Evolutionary conservation across 768 basidiomycete genomes (phyloP), one percentile per base, ranked within the genome.

Genomic region (Nidularia pulvinata): DNA sequence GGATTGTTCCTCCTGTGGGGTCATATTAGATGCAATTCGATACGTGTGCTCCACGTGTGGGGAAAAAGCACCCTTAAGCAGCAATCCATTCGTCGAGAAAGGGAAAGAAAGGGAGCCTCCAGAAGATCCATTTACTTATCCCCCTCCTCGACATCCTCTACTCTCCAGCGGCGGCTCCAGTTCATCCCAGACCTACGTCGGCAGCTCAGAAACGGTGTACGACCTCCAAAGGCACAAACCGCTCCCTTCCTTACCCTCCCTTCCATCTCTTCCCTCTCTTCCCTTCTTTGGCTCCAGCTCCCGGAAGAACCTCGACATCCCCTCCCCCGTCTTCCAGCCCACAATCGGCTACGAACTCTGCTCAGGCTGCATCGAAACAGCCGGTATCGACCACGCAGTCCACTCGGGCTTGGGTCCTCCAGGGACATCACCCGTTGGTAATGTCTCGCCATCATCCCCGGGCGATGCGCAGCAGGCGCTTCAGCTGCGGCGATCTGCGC

Each of bases 1-100:
- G 1, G 82, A 84, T 48, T 98, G 95, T 68, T 94, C 93, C 1
- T 82, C 83, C 46, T 98, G 95, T 60, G 89, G 88, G 11, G 67
- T 77, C 0, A 62, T 85, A 5, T 73, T 98, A 16, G 88, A 93
- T 49, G 80, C 83, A n/a, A 84, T 96, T 65, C 86, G 92, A 46
- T 97, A 98, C 66, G 87, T 95, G 11, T 98, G 95, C 63, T 80
- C 87, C 4, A 88, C 86, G 22, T 96, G 95, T 61, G 93, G 93
- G 7, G 89, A 91, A 69, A 91, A 86, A 65, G 69, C 78, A 46
- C 82, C 37, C n/a, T n/a, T 39, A n/a, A 39, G n/a, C 9, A 39
- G 37, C n/a, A n/a, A n/a, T n/a, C 37, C 7, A 39, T 9, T 39
- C 9, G n/a, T 9, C 88, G 5, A 61, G 66, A 4, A 49, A 66